phyloP scores from a whole-genome alignment of 768 basidiomycete genomes.

The Pholiota microspora region DNA sequence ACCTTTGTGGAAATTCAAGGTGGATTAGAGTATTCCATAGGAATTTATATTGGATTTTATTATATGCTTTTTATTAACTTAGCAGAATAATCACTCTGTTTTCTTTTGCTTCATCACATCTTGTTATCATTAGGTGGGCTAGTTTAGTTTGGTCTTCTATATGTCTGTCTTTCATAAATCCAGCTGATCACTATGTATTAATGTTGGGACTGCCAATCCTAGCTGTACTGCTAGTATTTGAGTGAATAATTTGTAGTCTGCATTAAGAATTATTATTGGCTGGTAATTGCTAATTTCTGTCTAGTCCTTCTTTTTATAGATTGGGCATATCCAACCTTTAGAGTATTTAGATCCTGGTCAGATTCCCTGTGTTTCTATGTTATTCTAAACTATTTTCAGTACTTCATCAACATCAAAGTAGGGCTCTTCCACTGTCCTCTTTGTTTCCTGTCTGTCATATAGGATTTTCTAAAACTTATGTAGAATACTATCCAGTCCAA shows the following conservation, averaged over 20 bases:
- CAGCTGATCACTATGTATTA: conserved; percentile 32
- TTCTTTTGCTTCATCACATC: conserved; percentile 21
- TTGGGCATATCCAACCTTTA: conserved; percentile 34
- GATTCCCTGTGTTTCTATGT: conserved; percentile 28
- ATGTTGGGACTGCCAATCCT: conserved; percentile 2
- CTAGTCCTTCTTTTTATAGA: conserved; percentile 41
- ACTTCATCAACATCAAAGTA: conserved; percentile 14
- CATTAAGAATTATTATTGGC: conserved; percentile 35
- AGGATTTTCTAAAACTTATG: conserved; percentile 26
- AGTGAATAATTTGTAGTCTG: conserved; percentile 35
- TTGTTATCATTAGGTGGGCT: conserved; percentile 20
- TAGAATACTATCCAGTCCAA: background rate
- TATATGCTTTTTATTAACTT: conserved; percentile 38
- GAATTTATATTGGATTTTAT: conserved; percentile 32
- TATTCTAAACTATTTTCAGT: conserved; percentile 18
- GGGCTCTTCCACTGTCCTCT: background rate
- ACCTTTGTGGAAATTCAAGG: conserved; percentile 22
- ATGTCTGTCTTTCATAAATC: conserved; percentile 30
- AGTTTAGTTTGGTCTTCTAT: conserved; percentile 35
- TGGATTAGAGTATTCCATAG: conserved; percentile 23
- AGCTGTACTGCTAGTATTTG: conserved; percentile 22
- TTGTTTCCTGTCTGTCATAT: background rate
- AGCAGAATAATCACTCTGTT: conserved; percentile 27
- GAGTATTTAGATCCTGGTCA: conserved; percentile 16
- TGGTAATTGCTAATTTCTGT: conserved; percentile 32